phyloP scores from a whole-genome alignment of 345 rosid genomes.

The Sisymbrium irio region DNA sequence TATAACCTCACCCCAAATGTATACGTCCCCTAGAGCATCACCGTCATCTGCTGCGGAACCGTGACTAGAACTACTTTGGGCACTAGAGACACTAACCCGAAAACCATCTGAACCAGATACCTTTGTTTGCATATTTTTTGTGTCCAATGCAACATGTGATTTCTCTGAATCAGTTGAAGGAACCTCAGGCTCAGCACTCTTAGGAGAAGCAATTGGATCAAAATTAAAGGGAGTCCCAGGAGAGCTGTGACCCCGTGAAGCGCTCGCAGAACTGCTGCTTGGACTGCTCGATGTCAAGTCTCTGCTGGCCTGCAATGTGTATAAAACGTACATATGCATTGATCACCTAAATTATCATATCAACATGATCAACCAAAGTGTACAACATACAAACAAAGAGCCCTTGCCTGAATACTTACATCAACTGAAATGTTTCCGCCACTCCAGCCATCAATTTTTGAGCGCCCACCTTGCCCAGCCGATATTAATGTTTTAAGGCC shows the following conservation, averaged over 20 bases:
- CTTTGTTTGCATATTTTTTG: constrained; percentile 78
- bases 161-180: constrained; percentile 55
- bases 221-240: constrained; percentile 66
- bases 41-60: constrained; percentile 94
- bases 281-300: constrained; percentile 86
- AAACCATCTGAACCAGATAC: constrained; percentile 85
- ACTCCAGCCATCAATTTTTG: constrained; percentile 95
- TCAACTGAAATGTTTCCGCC: constrained; percentile 81
- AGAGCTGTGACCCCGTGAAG: constrained; percentile 65
- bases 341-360: neutral
- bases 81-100: constrained; percentile 98
- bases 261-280: constrained; percentile 78
- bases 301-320: constrained; percentile 68
- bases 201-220: constrained; percentile 59
- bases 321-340: neutral
- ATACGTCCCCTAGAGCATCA: constrained; percentile 96
- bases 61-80: constrained; percentile 95
- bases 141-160: constrained; percentile 82
- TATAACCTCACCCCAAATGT: constrained; percentile 94
- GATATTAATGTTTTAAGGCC: constrained; percentile 73
- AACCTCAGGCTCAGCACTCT: constrained; percentile 56
- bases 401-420: constrained; percentile 44
- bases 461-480: constrained; percentile 79
- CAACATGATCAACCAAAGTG: neutral
- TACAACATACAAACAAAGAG: neutral